Evolutionary conservation across 768 basidiomycete species (phyloP).

Genomic region (Auriculariales sp.): DNA sequence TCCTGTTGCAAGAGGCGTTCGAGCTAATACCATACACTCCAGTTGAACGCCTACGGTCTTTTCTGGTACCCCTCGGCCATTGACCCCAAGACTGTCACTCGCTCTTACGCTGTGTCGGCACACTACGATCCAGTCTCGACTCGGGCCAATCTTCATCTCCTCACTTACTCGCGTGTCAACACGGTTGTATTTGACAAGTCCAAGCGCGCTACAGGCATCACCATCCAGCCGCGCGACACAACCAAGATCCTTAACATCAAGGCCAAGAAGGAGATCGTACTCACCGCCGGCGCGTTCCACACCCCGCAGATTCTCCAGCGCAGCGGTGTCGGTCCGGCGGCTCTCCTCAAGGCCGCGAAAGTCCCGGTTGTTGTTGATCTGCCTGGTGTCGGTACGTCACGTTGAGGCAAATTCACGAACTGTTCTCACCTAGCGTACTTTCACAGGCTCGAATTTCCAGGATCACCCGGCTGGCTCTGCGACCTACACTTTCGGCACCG

Average conservation of each 20-base stretch:
- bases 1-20: too few relatives aligned
- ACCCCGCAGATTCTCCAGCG: slow-evolving; percentile 42
- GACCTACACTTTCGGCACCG: not conserved
- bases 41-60: not conserved
- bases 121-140: not conserved
- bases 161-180: not conserved
- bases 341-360: slow-evolving; percentile 6
- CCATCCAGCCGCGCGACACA: not conserved
- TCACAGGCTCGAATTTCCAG: not conserved
- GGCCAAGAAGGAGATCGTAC: not conserved
- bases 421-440: too few relatives aligned
- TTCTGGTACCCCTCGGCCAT: not conserved
- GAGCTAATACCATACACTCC: too few relatives aligned
- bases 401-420: too few relatives aligned
- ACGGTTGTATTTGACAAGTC: not conserved
- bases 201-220: not conserved
- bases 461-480: not conserved
- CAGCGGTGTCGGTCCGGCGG: slow-evolving; percentile 21
- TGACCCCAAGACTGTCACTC: not conserved
- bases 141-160: not conserved
- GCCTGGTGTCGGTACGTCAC: slow-evolving; percentile 14
- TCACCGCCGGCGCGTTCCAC: not conserved
- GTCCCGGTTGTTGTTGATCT: slow-evolving; percentile 11
- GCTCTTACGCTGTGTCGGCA: not conserved
- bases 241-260: not conserved